A percentile compares a stretch with the other conserved stretches of the same genome.
These are phyloP conservation scores for Agrocybe chaxingu DNA, from an alignment of 768 basidiomycete genomes.

Conservation along the genomic window DNA sequence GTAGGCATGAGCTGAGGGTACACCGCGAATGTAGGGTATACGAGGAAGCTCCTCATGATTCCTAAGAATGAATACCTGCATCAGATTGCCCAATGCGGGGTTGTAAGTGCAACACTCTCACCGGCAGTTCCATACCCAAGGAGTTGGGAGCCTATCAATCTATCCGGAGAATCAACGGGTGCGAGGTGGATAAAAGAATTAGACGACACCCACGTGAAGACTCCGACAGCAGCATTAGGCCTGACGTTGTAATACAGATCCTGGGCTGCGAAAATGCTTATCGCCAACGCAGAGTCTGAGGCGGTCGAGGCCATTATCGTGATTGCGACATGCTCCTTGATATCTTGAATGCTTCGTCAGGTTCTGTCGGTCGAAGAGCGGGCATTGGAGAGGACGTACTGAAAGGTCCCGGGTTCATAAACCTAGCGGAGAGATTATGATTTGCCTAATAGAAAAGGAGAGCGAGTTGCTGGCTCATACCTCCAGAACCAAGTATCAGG, in stretches of 20 bases:
- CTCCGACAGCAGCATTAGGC: constrained; percentile 33
- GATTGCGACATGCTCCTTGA: constrained; percentile 49
- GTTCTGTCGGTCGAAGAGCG: background rate
- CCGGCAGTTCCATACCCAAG: constrained; percentile 38
- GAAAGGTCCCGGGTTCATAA: constrained; percentile 58
- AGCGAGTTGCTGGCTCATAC: background rate
- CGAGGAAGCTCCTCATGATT: constrained; percentile 39
- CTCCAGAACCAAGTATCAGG: constrained; percentile 37
- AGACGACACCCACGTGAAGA: constrained; percentile 26
- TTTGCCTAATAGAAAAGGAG: constrained; percentile 4
- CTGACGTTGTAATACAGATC: constrained; percentile 47
- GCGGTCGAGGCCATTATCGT: constrained; percentile 54
- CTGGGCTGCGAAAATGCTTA: constrained; percentile 51
- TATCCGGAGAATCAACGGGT: constrained; percentile 11
- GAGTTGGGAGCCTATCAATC: constrained; percentile 32
- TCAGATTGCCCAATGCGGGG: constrained; percentile 8
- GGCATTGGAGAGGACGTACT: constrained; percentile 24
- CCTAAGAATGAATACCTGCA: constrained; percentile 7
- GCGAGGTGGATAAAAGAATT: background rate
- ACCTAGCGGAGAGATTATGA: constrained; percentile 27
- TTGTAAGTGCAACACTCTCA: background rate
- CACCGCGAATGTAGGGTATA: constrained; percentile 43
- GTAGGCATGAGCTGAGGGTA: constrained; percentile 39
- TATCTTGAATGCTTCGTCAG: background rate
- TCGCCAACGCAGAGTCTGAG: constrained; percentile 43